These are phyloP conservation scores for Sanghuangporus baumii DNA, from an alignment of 1,284 basidiomycete species.

Conservation along the genomic window DNA sequence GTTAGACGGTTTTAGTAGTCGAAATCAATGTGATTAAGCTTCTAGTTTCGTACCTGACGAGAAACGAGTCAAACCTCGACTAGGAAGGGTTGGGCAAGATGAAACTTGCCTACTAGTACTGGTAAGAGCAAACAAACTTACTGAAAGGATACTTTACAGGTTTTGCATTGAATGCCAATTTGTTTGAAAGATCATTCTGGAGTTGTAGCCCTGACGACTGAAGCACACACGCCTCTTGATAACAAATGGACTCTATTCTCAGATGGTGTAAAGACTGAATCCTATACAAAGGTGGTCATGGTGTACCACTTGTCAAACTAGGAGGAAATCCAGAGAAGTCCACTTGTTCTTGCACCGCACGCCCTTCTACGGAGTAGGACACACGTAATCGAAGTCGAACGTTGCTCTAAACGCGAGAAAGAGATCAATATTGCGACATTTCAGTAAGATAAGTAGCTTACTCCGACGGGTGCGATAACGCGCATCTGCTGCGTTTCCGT, in stretches of 20 bases:
- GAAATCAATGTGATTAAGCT: no score
- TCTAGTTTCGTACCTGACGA: no score
- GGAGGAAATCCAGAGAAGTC: slow-evolving; percentile 91
- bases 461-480: slow-evolving; percentile 82
- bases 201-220: no score
- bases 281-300: slow-evolving; percentile 18
- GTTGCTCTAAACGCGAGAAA: slow-evolving; percentile 49
- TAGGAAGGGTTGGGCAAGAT: no score
- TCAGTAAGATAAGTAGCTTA: slow-evolving; percentile 37
- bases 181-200: no score
- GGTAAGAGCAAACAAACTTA: no score
- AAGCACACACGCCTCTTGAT: no score
- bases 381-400: slow-evolving; percentile 85
- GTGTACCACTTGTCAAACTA: slow-evolving; percentile 54
- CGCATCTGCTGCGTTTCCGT: slow-evolving; percentile 95
- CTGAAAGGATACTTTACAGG: no score
- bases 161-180: no score
- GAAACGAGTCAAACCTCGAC: no score
- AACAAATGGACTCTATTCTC: neutral
- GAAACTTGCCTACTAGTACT: no score
- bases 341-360: slow-evolving; percentile 83
- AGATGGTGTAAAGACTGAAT: neutral
- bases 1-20: no score
- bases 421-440: neutral
- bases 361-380: slow-evolving; percentile 65